These are phyloP conservation scores for Tylopilus subfusipes DNA, from an alignment of 768 basidiomycete genomes.

Conservation along the genomic window DNA sequence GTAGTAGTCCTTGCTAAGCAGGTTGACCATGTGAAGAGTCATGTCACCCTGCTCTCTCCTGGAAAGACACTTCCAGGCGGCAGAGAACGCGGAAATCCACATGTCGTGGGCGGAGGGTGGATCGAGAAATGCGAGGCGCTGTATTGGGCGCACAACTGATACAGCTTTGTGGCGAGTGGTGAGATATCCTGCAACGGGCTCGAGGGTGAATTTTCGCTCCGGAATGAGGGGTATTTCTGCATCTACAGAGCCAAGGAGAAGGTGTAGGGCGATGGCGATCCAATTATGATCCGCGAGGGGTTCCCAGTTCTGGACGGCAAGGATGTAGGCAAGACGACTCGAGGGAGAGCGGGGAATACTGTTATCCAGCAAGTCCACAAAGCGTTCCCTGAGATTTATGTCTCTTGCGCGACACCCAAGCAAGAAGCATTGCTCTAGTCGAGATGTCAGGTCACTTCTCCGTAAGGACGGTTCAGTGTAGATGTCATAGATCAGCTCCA, in stretches of 20 bases:
- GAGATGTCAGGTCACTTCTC: slow-evolving; percentile 89
- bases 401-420: slow-evolving; percentile 88
- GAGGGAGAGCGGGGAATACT: slow-evolving; percentile 82
- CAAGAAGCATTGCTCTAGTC: slow-evolving; percentile 90
- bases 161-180: slow-evolving; percentile 45
- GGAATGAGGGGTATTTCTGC: slow-evolving; percentile 39
- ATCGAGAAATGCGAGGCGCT: slow-evolving; percentile 81
- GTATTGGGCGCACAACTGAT: slow-evolving; percentile 68
- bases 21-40: slow-evolving; percentile 82
- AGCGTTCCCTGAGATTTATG: slow-evolving; percentile 70
- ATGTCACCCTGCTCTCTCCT: slow-evolving; percentile 86
- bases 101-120: slow-evolving; percentile 70
- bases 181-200: slow-evolving; percentile 32
- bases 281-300: slow-evolving; percentile 88
- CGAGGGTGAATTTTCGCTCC: slow-evolving; percentile 38
- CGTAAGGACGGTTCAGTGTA: slow-evolving; percentile 84
- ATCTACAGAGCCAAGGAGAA: slow-evolving; percentile 76
- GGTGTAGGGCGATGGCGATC: slow-evolving; percentile 87
- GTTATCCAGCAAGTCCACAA: slow-evolving; percentile 86
- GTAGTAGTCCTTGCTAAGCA: slow-evolving; percentile 93
- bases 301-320: slow-evolving; percentile 96
- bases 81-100: slow-evolving; percentile 86
- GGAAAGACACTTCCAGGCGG: slow-evolving; percentile 81
- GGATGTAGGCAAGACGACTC: slow-evolving; percentile 81
- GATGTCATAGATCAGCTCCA: slow-evolving; percentile 90